These are phyloP conservation scores for Dictyostelium purpureum DNA, from an alignment of 78 protist genomes.

Conservation along the genomic window DNA sequence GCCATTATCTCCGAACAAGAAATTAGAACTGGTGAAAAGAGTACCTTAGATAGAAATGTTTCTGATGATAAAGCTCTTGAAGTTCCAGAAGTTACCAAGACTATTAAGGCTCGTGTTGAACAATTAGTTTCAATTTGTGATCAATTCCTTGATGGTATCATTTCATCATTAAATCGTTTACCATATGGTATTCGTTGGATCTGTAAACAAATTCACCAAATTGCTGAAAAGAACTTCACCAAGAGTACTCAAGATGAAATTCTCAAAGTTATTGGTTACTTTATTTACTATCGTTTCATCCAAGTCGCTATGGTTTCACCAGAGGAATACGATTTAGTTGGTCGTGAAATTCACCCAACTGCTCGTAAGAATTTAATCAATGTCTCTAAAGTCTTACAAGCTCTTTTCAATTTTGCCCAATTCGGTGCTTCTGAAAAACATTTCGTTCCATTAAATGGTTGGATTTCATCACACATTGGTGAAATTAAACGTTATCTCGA, in stretches of 20 bases:
- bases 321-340: slow-evolving; percentile 78
- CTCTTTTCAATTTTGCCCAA: slow-evolving; percentile 81
- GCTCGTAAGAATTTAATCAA: slow-evolving; percentile 74
- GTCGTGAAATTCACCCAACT: slow-evolving; percentile 72
- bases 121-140: slow-evolving; percentile 81
- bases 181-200: slow-evolving; percentile 93
- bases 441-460: slow-evolving; percentile 75
- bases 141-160: slow-evolving; percentile 86
- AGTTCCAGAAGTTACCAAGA: slow-evolving; percentile 83
- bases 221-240: slow-evolving; percentile 82
- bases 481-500: slow-evolving; percentile 77
- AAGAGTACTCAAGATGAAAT: slow-evolving; percentile 76
- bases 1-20: slow-evolving; percentile 86
- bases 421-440: slow-evolving; percentile 83
- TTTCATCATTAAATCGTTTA: slow-evolving; percentile 70
- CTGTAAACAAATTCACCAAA: slow-evolving; percentile 83
- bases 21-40: slow-evolving; percentile 86
- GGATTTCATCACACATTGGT: slow-evolving; percentile 72
- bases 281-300: slow-evolving; percentile 89
- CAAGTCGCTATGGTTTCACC: slow-evolving; percentile 86
- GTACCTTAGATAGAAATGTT: slow-evolving; percentile 70
- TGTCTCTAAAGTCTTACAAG: slow-evolving; percentile 83
- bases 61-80: slow-evolving; percentile 85
- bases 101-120: slow-evolving; percentile 80
- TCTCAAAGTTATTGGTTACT: slow-evolving; percentile 80